Evolutionary conservation across 1,284 basidiomycete genomes (phyloP).

Genomic region (Heterobasidion annosum): DNA sequence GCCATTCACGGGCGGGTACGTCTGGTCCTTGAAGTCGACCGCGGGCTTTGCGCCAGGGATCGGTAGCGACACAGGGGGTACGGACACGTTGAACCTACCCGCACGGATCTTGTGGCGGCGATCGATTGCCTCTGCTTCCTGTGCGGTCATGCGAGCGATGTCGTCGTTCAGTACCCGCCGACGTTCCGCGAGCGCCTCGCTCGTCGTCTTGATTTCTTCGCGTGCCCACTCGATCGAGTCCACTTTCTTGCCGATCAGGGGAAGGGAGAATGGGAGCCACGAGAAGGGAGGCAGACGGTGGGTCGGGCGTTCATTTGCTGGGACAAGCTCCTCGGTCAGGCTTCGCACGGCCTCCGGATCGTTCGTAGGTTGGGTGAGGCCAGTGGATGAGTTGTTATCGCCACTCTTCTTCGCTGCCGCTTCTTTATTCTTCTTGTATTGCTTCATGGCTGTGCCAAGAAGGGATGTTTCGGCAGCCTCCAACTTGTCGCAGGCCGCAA

Average conservation of each 20-base stretch:
- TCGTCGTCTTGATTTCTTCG: slow-evolving; percentile 52
- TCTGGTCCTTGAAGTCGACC: slow-evolving; percentile 19
- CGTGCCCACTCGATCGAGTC: slow-evolving; percentile 92
- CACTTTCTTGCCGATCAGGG: slow-evolving; percentile 74
- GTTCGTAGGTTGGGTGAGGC: slow-evolving; percentile 29
- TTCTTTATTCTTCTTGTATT: slow-evolving; percentile 39
- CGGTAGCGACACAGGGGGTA: slow-evolving; percentile 11
- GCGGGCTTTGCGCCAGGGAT: slow-evolving; percentile 3
- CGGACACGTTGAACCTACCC: slow-evolving; percentile 5
- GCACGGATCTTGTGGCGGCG: slow-evolving; percentile 10
- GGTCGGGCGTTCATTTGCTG: slow-evolving; percentile 65
- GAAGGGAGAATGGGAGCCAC: slow-evolving; percentile 51
- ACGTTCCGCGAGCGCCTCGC: slow-evolving; percentile 38
- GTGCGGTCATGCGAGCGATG: slow-evolving; percentile 14
- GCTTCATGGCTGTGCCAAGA: slow-evolving; percentile 67
- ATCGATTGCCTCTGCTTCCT: slow-evolving; percentile 4
- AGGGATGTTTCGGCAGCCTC: slow-evolving; percentile 81
- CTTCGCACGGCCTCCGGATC: slow-evolving; percentile 36
- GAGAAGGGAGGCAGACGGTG: slow-evolving; percentile 57
- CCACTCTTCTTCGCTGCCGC: slow-evolving; percentile 18
- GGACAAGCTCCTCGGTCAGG: slow-evolving; percentile 52
- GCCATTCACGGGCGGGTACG: slow-evolving; percentile 69
- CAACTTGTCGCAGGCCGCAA: slow-evolving; percentile 68
- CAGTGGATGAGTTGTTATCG: slow-evolving; percentile 8
- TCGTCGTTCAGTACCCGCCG: slow-evolving; percentile 27